Conservation (phyloP, 345 rosid genomes). For the Eucalyptus guilfoylei region DNA sequence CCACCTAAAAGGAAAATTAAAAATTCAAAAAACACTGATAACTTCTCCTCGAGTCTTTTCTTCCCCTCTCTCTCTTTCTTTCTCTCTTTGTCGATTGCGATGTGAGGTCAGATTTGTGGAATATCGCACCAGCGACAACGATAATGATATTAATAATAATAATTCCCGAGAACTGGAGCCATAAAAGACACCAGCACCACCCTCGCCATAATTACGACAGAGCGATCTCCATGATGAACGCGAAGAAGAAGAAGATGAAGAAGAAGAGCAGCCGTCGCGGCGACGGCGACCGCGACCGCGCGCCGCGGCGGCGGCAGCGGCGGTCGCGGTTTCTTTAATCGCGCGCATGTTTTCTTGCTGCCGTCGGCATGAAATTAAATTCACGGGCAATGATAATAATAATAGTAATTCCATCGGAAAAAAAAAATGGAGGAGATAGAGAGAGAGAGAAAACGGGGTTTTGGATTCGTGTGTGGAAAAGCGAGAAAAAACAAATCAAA, state of each 20-base stretch:
- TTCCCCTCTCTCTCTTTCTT: not conserved
- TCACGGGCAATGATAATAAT: not conserved
- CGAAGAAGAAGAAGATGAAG: not conserved
- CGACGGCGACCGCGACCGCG: too few relatives aligned
- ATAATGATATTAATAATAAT: slow-evolving; percentile 3
- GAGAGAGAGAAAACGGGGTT: not conserved
- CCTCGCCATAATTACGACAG: not conserved
- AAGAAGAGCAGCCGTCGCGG: not conserved
- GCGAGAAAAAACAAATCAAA: not conserved
- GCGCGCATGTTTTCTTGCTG: not conserved
- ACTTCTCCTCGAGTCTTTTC: not conserved
- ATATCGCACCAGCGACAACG: not conserved
- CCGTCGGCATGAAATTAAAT: not conserved
- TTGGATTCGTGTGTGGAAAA: not conserved
- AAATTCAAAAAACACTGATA: not conserved
- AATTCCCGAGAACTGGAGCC: slow-evolving; percentile 2
- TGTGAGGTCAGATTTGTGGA: slow-evolving; percentile 37
- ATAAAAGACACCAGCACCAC: not conserved
- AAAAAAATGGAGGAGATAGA: not conserved
- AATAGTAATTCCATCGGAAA: not conserved
- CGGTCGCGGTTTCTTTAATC: not conserved
- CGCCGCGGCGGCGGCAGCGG: not conserved
- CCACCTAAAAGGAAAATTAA: not conserved
- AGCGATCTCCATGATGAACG: not conserved
- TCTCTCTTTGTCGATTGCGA: slow-evolving; percentile 4